Conservation (phyloP, 495 filamentous ascomycete species). For the Penicillium flavigenum region DNA sequence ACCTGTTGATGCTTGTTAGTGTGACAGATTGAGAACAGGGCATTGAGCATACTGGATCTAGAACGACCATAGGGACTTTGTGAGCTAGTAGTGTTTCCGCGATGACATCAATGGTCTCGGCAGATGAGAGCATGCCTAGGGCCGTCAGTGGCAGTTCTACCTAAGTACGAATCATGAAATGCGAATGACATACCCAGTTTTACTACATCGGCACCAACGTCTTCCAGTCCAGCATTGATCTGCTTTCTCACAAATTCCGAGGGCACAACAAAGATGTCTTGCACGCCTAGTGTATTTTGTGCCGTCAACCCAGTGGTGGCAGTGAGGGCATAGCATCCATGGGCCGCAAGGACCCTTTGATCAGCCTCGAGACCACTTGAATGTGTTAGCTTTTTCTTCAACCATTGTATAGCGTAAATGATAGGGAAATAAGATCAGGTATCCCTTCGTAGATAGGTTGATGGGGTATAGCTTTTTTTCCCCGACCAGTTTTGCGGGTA, state of each 20-base stretch:
- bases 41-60: constrained; percentile 70
- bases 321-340: constrained; percentile 93
- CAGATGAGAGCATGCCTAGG: constrained; percentile 85
- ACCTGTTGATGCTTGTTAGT: constrained; percentile 55
- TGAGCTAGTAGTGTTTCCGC: constrained; percentile 64
- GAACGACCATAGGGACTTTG: constrained; percentile 60
- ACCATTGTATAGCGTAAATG: neutral
- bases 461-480: neutral
- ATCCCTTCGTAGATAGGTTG: neutral
- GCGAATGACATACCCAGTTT: constrained; percentile 68
- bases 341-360: constrained; percentile 88
- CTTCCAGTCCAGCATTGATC: constrained; percentile 77
- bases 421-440: neutral
- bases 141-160: constrained; percentile 5
- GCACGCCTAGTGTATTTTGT: constrained; percentile 86
- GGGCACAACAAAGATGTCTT: constrained; percentile 77
- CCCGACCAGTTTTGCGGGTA: neutral
- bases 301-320: constrained; percentile 94
- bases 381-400: constrained; percentile 3
- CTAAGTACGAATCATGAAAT: neutral
- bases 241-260: constrained; percentile 77
- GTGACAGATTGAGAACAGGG: neutral
- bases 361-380: constrained; percentile 92
- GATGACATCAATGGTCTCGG: constrained; percentile 71
- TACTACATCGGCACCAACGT: constrained; percentile 85